These are phyloP conservation scores for Ophiostoma quercus DNA, from an alignment of 2,329 filamentous ascomycete genomes.

Conservation along the genomic window DNA sequence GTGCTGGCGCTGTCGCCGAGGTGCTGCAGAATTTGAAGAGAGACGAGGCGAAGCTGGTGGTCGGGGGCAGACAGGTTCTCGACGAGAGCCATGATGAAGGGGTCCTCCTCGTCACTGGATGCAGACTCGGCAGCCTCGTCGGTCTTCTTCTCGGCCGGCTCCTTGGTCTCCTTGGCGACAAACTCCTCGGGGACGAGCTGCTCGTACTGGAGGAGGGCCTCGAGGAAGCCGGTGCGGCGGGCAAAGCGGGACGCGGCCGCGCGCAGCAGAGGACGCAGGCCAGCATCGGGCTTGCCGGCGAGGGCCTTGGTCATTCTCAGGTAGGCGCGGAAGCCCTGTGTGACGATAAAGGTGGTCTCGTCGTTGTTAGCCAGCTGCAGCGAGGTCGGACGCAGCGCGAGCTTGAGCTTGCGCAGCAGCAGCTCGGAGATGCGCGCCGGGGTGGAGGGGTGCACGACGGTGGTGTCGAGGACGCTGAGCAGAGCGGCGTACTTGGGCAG, in stretches of 20 bases:
- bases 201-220: conserved; percentile 57
- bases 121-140: conserved; percentile 29
- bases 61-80: conserved; percentile 70
- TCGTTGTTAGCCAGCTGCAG: conserved; percentile 48
- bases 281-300: conserved; percentile 52
- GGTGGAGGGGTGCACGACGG: conserved; percentile 60
- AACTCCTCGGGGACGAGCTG: conserved; percentile 30
- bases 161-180: conserved; percentile 6
- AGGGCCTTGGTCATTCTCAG: conserved; percentile 56
- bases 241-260: conserved; percentile 62
- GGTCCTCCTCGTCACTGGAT: conserved; percentile 48
- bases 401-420: conserved; percentile 59
- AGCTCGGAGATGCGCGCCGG: conserved; percentile 61
- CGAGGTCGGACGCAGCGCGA: conserved; percentile 58
- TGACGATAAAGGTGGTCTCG: conserved; percentile 66
- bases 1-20: conserved; percentile 12
- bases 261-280: conserved; percentile 61
- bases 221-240: conserved; percentile 60
- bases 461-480: conserved; percentile 56
- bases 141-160: conserved; percentile 13
- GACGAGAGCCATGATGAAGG: conserved; percentile 60
- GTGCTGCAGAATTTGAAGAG: conserved; percentile 60
- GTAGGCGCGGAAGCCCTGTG: conserved; percentile 69
- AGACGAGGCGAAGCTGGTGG: conserved; percentile 66
- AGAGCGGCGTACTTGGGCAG: conserved; percentile 64